phyloP scores from a whole-genome alignment of 805 yeast genomes.

The Saccharomyces paradoxus region DNA sequence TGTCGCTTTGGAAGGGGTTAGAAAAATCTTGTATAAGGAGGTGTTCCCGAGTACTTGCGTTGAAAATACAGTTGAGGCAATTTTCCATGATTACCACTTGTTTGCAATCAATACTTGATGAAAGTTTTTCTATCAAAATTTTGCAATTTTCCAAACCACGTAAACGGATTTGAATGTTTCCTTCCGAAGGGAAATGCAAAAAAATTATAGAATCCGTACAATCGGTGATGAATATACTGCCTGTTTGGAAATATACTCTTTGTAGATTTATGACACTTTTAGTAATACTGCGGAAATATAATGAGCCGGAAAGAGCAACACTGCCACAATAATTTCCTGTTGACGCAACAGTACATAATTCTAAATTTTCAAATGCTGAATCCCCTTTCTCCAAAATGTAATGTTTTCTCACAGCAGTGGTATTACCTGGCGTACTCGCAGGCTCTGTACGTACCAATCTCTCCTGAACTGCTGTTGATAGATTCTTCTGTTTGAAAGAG shows the following conservation, averaged over 20 bases:
- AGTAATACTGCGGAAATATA: slow-evolving; percentile 11
- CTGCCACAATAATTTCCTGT: not conserved
- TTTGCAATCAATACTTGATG: not conserved
- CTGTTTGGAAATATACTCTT: slow-evolving; percentile 14
- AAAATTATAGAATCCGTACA: slow-evolving; percentile 11
- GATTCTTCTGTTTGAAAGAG: not conserved
- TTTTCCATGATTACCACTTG: slow-evolving; percentile 24
- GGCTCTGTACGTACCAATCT: not conserved
- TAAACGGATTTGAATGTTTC: slow-evolving; percentile 21
- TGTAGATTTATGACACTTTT: slow-evolving; percentile 10
- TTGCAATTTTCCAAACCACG: slow-evolving; percentile 18
- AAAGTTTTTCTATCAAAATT: slow-evolving; percentile 8
- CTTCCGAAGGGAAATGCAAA: slow-evolving; percentile 7
- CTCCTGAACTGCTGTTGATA: not conserved
- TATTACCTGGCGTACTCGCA: not conserved
- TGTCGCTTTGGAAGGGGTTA: slow-evolving; percentile 4
- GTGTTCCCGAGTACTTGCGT: slow-evolving; percentile 7
- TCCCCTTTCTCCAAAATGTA: not conserved
- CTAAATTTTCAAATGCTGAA: slow-evolving; percentile 9
- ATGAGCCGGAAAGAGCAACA: slow-evolving; percentile 10
- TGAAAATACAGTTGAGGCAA: slow-evolving; percentile 18
- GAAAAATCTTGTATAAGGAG: slow-evolving; percentile 22
- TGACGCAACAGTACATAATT: slow-evolving; percentile 7
- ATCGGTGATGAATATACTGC: slow-evolving; percentile 21
- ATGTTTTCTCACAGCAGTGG: not conserved